Evolutionary conservation across 1,284 basidiomycete genomes (phyloP).

Genomic region (Lentinula novae-zelandiae): DNA sequence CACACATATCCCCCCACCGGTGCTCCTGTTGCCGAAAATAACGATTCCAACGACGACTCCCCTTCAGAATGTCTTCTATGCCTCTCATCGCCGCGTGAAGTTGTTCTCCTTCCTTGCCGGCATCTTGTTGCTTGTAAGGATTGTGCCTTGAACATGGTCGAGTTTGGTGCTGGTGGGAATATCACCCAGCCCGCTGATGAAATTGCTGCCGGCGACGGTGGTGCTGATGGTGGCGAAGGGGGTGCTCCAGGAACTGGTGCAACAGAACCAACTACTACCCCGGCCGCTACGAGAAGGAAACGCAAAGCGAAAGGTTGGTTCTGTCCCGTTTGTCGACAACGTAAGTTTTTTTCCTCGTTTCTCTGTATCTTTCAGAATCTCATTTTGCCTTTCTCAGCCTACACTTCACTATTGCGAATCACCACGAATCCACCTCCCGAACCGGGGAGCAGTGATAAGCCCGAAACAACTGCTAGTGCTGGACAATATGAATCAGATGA

Average conservation of each 20-base stretch:
- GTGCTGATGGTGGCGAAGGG: constrained; percentile 18
- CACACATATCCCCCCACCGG: constrained; percentile 58
- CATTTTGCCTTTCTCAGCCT: not conserved
- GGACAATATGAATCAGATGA: constrained; percentile 5
- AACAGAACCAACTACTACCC: constrained; percentile 19
- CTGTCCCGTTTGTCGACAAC: constrained; percentile 90
- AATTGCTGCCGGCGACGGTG: constrained; percentile 17
- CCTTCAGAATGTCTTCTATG: constrained; percentile 88
- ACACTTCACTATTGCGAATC: constrained; percentile 9
- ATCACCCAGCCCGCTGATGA: constrained; percentile 60
- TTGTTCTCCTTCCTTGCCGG: constrained; percentile 84
- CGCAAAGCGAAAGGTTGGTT: constrained; percentile 93
- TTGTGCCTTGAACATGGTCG: constrained; percentile 91
- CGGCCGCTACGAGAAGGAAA: constrained; percentile 55
- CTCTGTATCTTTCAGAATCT: not conserved
- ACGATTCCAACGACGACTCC: constrained; percentile 57
- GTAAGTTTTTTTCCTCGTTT: constrained; percentile 36
- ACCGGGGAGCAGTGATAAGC: not conserved
- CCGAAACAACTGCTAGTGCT: not conserved
- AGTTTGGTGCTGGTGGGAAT: constrained; percentile 87
- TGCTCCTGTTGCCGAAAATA: constrained; percentile 26
- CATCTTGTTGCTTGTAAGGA: constrained; percentile 91
- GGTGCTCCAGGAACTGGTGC: constrained; percentile 10
- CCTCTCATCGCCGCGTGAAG: constrained; percentile 80
- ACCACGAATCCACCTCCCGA: constrained; percentile 8